A percentile compares a stretch with the other conserved stretches of the same genome.
Evolutionary conservation across 2,329 filamentous ascomycete genomes (phyloP).

Genomic region (Penicillium sp.): DNA sequence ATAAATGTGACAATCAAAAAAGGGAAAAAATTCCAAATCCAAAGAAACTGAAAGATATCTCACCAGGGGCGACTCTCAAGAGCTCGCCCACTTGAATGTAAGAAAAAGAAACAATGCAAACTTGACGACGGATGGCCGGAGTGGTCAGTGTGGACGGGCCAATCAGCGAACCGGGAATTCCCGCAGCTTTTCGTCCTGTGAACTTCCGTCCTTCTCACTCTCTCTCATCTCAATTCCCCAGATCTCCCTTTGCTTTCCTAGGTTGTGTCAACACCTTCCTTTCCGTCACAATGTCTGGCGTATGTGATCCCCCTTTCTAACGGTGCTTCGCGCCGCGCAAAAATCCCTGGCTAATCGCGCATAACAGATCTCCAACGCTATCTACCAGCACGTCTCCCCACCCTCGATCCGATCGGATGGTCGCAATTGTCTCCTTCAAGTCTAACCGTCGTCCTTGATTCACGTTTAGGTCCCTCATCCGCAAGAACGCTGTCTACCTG

Average conservation of each 20-base stretch:
- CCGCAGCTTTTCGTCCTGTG: slow-evolving; percentile 35
- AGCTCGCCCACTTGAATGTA: not conserved
- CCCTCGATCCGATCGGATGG: slow-evolving; percentile 7
- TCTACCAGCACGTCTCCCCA: slow-evolving; percentile 60
- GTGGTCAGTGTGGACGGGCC: slow-evolving; percentile 25
- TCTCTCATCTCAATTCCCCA: slow-evolving; percentile 3
- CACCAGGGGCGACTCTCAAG: not conserved
- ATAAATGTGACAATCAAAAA: not conserved
- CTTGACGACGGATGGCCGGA: slow-evolving; percentile 24
- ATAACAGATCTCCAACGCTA: slow-evolving; percentile 50
- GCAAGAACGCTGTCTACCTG: slow-evolving; percentile 85
- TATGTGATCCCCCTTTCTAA: slow-evolving; percentile 28
- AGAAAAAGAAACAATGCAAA: not conserved
- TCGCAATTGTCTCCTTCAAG: slow-evolving; percentile 14
- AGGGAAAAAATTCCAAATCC: not conserved
- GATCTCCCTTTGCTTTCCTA: not conserved
- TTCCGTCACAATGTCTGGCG: slow-evolving; percentile 56
- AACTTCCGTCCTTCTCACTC: slow-evolving; percentile 30
- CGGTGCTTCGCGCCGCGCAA: slow-evolving; percentile 25
- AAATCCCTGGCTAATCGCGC: slow-evolving; percentile 26
- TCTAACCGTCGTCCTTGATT: slow-evolving; percentile 16
- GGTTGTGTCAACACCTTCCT: slow-evolving; percentile 21
- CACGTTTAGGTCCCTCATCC: slow-evolving; percentile 71
- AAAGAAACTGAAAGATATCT: not conserved
- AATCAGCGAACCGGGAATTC: slow-evolving; percentile 43